Percentiles rank a stretch among this genome's conserved stretches.
Conservation (phyloP, 805 yeast species). For the Clavispora asparagi region DNA sequence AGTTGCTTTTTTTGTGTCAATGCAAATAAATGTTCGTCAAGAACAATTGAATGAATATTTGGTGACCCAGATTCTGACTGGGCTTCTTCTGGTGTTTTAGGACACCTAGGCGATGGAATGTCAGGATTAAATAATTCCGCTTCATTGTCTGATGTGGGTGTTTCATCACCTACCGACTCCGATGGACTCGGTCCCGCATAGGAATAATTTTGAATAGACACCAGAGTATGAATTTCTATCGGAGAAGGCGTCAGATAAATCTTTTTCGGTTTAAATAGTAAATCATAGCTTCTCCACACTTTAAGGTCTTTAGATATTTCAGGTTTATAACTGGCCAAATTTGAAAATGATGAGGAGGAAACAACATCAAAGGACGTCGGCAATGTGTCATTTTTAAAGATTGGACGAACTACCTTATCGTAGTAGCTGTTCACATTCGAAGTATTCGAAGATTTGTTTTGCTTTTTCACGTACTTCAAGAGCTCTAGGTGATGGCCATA, state of each 20-base stretch:
- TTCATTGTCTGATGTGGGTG: not conserved
- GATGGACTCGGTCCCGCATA: not conserved
- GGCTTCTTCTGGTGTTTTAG: not conserved
- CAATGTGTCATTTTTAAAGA: conserved; percentile 5
- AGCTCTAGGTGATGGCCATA: conserved; percentile 16
- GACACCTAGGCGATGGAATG: not conserved
- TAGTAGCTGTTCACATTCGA: conserved; percentile 5
- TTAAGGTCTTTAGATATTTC: conserved; percentile 9
- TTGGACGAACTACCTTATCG: conserved; percentile 1
- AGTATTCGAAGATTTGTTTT: conserved; percentile 13
- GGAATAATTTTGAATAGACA: no score
- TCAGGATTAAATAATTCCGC: not conserved
- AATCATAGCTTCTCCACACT: not conserved
- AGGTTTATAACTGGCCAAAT: not conserved
- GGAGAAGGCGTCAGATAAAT: no score
- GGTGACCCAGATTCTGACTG: not conserved
- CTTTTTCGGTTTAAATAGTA: not conserved
- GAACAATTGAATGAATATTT: not conserved
- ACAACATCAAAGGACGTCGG: conserved; percentile 28
- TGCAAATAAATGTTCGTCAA: not conserved
- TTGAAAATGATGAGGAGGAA: conserved; percentile 5
- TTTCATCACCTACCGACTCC: not conserved
- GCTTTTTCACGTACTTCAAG: conserved; percentile 23
- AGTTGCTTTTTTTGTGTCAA: conserved; percentile 1
- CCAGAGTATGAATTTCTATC: no score